Conservation (phyloP, 129 eudicot genomes). For the Ambrosia artemisiifolia region DNA sequence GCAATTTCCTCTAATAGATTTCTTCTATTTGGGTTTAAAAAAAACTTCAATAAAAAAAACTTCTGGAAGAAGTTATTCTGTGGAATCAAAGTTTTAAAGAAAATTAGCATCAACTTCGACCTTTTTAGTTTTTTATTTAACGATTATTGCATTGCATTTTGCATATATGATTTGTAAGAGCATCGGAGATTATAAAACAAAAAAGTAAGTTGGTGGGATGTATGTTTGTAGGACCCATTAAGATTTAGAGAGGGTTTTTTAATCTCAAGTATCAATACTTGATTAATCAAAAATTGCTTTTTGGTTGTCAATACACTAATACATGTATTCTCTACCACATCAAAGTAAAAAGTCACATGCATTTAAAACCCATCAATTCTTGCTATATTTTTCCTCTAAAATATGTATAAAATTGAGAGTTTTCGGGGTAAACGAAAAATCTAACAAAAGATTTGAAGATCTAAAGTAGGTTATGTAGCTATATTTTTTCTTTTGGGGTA, state of each 20-base stretch:
- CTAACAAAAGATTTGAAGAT: too few relatives aligned
- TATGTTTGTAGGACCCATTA: conserved; percentile 9
- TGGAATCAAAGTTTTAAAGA: conserved; percentile 3
- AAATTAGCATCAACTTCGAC: conserved; percentile 10
- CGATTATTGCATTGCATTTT: conserved; percentile 14
- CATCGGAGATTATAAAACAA: neutral
- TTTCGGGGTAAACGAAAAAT: too few relatives aligned
- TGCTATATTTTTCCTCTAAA: neutral
- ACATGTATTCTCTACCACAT: neutral
- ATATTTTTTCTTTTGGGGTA: too few relatives aligned
- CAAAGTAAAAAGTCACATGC: neutral
- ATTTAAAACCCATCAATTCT: neutral
- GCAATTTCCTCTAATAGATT: neutral
- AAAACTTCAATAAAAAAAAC: neutral
- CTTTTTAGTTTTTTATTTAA: conserved; percentile 5
- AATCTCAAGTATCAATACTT: neutral
- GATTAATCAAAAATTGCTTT: neutral
- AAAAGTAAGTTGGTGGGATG: conserved; percentile 26
- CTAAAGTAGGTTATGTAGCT: too few relatives aligned
- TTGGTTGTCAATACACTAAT: neutral
- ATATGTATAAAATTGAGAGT: neutral
- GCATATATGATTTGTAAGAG: neutral
- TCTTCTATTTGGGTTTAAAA: neutral
- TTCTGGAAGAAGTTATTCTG: conserved; percentile 22
- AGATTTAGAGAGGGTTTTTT: neutral